These are phyloP conservation scores for Colletotrichum spinosum DNA, from an alignment of 2,329 filamentous ascomycete species.

Conservation along the genomic window DNA sequence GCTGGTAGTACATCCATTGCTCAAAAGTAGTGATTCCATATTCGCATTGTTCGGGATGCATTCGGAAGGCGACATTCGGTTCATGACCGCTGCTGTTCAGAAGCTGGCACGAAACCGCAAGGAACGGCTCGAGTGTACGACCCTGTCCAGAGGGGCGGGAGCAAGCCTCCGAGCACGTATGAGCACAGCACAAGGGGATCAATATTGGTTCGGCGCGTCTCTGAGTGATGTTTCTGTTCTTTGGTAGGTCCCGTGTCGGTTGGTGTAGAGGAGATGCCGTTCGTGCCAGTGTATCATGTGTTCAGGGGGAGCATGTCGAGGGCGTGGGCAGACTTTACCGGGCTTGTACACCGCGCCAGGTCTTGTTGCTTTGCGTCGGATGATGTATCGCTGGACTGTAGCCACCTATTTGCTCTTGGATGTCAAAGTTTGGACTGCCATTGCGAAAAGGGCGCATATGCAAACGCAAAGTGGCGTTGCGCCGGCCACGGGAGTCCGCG, in stretches of 20 bases:
- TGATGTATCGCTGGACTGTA: no score
- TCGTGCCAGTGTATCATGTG: slow-evolving; percentile 19
- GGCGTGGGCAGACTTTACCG: not conserved
- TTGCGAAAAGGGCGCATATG: no score
- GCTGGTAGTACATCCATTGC: no score
- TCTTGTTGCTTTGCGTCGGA: no score
- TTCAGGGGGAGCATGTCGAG: slow-evolving; percentile 16
- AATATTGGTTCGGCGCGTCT: slow-evolving; percentile 15
- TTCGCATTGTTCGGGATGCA: not conserved
- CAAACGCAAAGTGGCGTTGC: no score
- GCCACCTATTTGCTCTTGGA: no score
- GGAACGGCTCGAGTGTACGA: not conserved
- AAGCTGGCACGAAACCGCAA: slow-evolving; percentile 1
- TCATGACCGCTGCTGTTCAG: not conserved
- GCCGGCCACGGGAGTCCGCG: no score
- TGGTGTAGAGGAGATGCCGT: not conserved
- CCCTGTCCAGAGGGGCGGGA: not conserved
- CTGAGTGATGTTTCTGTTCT: slow-evolving; percentile 5
- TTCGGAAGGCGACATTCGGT: no score
- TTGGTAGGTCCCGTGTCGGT: not conserved
- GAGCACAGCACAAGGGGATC: slow-evolving; percentile 8
- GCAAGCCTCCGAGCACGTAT: not conserved
- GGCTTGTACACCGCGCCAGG: not conserved
- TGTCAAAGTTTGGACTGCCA: no score
- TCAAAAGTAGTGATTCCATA: not conserved